Evolutionary conservation across 164 flowering plant species (phyloP).

Genomic region (Pachysandra terminalis): DNA sequence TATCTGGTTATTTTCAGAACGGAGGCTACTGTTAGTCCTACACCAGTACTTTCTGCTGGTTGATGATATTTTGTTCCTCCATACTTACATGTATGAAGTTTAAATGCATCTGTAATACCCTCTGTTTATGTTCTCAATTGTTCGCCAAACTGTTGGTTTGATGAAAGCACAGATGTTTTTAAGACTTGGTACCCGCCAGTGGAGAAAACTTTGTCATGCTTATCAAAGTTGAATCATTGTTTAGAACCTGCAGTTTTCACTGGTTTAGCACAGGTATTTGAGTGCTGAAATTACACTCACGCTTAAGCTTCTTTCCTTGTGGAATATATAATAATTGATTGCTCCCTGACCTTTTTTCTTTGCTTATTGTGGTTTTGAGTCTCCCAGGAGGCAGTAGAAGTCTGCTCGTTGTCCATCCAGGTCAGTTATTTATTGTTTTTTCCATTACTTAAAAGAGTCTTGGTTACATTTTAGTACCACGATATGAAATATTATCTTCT

Average conservation of each 20-base stretch:
- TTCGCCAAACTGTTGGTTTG: conserved; percentile 41
- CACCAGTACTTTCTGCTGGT: background rate
- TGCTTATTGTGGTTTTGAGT: conserved; percentile 7
- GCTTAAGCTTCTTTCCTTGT: background rate
- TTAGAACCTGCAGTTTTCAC: conserved; percentile 90
- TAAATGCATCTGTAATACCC: background rate
- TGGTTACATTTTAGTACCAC: background rate
- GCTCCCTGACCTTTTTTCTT: background rate
- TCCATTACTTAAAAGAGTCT: background rate
- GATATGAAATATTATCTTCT: background rate
- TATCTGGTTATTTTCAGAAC: too few species aligned
- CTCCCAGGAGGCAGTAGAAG: conserved; percentile 92
- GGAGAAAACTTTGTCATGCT: conserved; percentile 88
- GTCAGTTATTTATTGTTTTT: conserved; percentile 34
- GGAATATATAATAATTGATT: background rate
- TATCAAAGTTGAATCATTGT: conserved; percentile 83
- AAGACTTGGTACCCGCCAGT: conserved; percentile 94
- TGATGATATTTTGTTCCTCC: background rate
- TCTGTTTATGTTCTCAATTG: background rate
- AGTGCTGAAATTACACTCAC: background rate
- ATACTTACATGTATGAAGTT: background rate
- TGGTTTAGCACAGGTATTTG: conserved; percentile 90
- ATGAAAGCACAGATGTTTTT: conserved; percentile 55
- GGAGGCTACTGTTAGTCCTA: too few species aligned
- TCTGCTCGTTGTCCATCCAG: conserved; percentile 85